These are phyloP conservation scores for Yueomyces sinensis DNA, from an alignment of 805 yeast species.

Conservation along the genomic window DNA sequence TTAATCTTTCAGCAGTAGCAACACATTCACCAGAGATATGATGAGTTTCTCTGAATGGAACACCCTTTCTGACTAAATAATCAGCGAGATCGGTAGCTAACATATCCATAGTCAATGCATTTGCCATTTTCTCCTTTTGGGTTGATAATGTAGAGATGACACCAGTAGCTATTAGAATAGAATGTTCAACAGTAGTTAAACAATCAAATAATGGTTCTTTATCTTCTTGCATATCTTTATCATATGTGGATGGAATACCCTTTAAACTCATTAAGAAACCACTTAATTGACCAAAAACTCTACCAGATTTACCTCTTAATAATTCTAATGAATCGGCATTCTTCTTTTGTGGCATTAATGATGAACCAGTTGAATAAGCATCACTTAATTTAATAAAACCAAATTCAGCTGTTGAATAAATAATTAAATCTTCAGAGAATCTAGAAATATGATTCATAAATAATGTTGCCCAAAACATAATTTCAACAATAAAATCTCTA, in stretches of 20 bases:
- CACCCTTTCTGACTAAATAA: slow-evolving; percentile 93
- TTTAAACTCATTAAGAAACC: slow-evolving; percentile 95
- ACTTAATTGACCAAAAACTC: slow-evolving; percentile 88
- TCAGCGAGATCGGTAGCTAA: slow-evolving; percentile 97
- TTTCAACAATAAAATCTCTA: slow-evolving; percentile 93
- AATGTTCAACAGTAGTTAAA: slow-evolving; percentile 82
- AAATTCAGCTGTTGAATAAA: slow-evolving; percentile 95
- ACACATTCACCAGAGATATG: slow-evolving; percentile 98
- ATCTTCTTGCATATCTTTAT: slow-evolving; percentile 98
- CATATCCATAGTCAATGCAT: slow-evolving; percentile 96
- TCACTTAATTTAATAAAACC: slow-evolving; percentile 89
- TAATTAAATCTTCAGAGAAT: slow-evolving; percentile 86
- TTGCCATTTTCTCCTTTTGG: slow-evolving; percentile 63
- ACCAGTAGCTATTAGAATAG: slow-evolving; percentile 89
- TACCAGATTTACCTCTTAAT: slow-evolving; percentile 92
- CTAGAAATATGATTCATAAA: slow-evolving; percentile 94
- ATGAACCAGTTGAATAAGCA: slow-evolving; percentile 97
- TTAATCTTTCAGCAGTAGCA: slow-evolving; percentile 68
- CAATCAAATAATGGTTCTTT: slow-evolving; percentile 97
- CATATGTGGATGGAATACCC: slow-evolving; percentile 95
- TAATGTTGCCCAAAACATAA: slow-evolving; percentile 88
- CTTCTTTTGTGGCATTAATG: slow-evolving; percentile 98
- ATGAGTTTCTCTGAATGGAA: slow-evolving; percentile 98
- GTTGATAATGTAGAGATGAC: slow-evolving; percentile 79
- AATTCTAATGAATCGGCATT: slow-evolving; percentile 95